These are phyloP conservation scores for Plasmodium reichenowi DNA, from an alignment of 169 alveolate genomes.

Conservation along the genomic window DNA sequence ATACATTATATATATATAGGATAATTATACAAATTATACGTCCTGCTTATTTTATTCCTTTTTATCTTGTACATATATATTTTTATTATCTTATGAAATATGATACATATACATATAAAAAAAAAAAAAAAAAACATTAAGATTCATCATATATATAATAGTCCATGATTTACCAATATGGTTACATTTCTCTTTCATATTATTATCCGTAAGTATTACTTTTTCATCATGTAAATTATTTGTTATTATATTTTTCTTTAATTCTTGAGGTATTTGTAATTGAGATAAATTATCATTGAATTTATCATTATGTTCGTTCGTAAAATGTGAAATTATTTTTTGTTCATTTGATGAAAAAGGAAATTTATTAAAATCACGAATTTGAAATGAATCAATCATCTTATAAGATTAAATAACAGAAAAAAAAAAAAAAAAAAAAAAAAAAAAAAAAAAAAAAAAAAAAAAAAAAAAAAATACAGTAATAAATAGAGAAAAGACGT, in stretches of 20 bases:
- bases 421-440: slow-evolving; percentile 1
- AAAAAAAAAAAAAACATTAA: too few relatives aligned
- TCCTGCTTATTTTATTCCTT: background rate
- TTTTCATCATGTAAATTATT: background rate
- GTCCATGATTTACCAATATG: slow-evolving; percentile 14
- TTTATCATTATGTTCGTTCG: slow-evolving; percentile 20
- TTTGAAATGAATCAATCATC: slow-evolving; percentile 42
- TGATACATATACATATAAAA: background rate
- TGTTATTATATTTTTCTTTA: slow-evolving; percentile 4
- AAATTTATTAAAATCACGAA: slow-evolving; percentile 35
- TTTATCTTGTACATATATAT: background rate
- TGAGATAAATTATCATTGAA: slow-evolving; percentile 8
- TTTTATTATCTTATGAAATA: background rate
- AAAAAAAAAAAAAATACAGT: background rate
- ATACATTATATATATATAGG: too few relatives aligned
- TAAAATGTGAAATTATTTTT: slow-evolving; percentile 39
- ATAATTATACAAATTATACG: too few relatives aligned
- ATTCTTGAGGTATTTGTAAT: slow-evolving; percentile 3
- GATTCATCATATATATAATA: background rate
- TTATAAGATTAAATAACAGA: background rate
- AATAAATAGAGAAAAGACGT: background rate
- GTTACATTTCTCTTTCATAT: slow-evolving; percentile 7
- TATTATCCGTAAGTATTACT: background rate
- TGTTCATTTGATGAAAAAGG: slow-evolving; percentile 65
- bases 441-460: slow-evolving; percentile 5